phyloP scores from a whole-genome alignment of 1,284 basidiomycete species.

The Bothia castanella region DNA sequence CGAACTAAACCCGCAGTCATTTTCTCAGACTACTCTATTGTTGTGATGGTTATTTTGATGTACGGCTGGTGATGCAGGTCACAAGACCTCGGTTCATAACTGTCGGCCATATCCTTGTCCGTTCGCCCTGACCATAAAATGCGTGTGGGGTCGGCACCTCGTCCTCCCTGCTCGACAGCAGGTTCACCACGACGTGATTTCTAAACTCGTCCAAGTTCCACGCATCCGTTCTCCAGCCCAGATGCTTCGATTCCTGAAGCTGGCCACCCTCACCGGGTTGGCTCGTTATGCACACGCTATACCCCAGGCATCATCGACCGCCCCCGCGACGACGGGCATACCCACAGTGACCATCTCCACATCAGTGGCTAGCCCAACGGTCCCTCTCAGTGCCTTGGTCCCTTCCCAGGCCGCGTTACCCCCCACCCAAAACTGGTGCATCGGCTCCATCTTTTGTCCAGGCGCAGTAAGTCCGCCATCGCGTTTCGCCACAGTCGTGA shows the following conservation, averaged over 20 bases:
- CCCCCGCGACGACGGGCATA: slow-evolving; percentile 17
- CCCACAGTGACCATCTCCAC: slow-evolving; percentile 51
- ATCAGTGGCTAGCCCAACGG: slow-evolving; percentile 61
- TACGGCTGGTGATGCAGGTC: no score
- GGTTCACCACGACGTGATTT: no score
- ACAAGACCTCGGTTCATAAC: no score
- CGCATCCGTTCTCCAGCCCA: neutral
- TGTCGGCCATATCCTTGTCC: no score
- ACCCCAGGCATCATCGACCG: slow-evolving; percentile 6
- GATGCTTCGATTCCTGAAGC: slow-evolving; percentile 13
- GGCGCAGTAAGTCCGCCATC: slow-evolving; percentile 54
- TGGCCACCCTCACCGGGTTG: slow-evolving; percentile 19
- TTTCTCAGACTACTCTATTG: no score
- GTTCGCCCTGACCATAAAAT: no score
- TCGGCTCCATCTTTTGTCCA: slow-evolving; percentile 79
- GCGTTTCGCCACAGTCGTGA: neutral
- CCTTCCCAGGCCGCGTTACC: slow-evolving; percentile 70
- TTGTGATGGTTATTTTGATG: no score
- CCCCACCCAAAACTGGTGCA: slow-evolving; percentile 74
- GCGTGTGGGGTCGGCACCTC: no score
- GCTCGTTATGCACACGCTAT: slow-evolving; percentile 10
- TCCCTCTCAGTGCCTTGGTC: slow-evolving; percentile 48
- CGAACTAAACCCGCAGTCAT: no score
- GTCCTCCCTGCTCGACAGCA: neutral
- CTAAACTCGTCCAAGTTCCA: no score